These are phyloP conservation scores for Volvox reticuliferus DNA, from an alignment of 139 green algal species.

Conservation along the genomic window DNA sequence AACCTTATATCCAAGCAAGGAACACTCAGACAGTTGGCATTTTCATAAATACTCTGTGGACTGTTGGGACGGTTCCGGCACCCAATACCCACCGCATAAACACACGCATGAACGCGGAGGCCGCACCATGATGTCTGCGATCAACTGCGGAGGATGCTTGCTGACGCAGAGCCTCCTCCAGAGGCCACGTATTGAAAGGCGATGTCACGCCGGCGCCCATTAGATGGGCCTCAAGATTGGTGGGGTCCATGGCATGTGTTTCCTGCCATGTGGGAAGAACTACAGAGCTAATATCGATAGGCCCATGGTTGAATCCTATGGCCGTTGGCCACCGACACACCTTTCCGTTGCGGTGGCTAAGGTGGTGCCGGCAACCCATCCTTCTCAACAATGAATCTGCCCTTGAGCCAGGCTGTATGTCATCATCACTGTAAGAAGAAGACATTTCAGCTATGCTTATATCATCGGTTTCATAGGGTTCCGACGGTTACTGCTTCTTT, in stretches of 20 bases:
- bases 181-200: not conserved
- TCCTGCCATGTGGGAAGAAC: not conserved
- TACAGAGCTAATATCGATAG: not conserved
- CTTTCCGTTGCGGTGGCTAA: not conserved
- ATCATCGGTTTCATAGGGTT: not conserved
- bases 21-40: too few relatives aligned
- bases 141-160: not conserved
- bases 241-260: not conserved
- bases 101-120: too few relatives aligned
- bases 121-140: not conserved
- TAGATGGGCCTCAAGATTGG: conserved; percentile 5
- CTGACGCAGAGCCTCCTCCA: conserved; percentile 7
- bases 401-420: conserved; percentile 8
- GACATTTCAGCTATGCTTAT: not conserved
- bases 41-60: too few relatives aligned
- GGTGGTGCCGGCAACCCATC: not conserved
- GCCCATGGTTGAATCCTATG: too few relatives aligned
- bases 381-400: not conserved
- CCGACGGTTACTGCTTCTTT: not conserved
- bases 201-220: not conserved
- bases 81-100: too few relatives aligned
- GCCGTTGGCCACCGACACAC: not conserved
- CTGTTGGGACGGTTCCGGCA: too few relatives aligned
- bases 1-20: too few relatives aligned
- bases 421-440: conserved; percentile 22